These are phyloP conservation scores for Theobroma cacao DNA, from an alignment of 345 rosid genomes.

Conservation along the genomic window DNA sequence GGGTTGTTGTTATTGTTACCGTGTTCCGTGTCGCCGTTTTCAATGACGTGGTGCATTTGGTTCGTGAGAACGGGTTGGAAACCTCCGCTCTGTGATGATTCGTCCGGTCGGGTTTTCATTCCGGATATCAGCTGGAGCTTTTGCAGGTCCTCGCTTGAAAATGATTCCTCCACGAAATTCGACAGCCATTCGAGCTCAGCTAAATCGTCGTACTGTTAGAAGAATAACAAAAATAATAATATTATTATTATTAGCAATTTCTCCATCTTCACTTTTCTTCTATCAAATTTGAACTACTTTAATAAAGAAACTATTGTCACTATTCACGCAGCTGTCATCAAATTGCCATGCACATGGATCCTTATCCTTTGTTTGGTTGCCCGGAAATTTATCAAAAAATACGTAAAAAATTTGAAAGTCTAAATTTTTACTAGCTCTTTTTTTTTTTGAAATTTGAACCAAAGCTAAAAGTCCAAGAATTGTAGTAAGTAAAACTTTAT, in stretches of 20 bases:
- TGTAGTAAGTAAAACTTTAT: background rate
- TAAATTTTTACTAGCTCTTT: background rate
- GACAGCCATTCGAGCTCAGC: constrained; percentile 99
- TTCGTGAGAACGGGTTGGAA: constrained; percentile 20
- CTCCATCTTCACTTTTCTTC: background rate
- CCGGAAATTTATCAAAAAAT: background rate
- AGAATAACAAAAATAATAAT: background rate
- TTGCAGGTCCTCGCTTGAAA: constrained; percentile 83
- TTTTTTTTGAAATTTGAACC: background rate
- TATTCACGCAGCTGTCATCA: background rate
- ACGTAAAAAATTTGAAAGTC: background rate
- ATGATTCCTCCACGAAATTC: constrained; percentile 89
- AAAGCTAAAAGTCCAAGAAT: background rate
- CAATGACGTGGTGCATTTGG: constrained; percentile 12
- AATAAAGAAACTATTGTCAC: background rate
- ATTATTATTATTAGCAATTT: background rate
- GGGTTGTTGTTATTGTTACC: constrained; percentile 24
- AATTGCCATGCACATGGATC: constrained; percentile 13
- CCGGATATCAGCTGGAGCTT: constrained; percentile 86
- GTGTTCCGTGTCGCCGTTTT: background rate
- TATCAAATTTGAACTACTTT: constrained; percentile 7
- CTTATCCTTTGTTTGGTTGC: background rate
- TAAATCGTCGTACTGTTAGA: constrained; percentile 52
- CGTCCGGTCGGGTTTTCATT: constrained; percentile 50
- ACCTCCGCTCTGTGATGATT: constrained; percentile 36